Evolutionary conservation across 2,329 filamentous ascomycete species (phyloP).

Genomic region (Tricladium varicosporioides): DNA sequence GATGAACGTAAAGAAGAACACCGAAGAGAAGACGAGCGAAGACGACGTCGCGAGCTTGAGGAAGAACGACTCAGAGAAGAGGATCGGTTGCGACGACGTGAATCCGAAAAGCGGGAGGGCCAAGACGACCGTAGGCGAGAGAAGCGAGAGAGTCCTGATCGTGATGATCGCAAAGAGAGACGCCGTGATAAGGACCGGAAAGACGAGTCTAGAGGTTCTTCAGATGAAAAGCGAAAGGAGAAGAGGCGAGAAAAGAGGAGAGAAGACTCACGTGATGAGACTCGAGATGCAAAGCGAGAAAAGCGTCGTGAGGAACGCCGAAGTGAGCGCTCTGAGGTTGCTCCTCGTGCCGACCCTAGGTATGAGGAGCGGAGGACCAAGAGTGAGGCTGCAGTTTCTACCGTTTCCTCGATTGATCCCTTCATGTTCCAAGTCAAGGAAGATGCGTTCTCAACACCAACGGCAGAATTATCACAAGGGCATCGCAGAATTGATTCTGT

Average conservation of each 20-base stretch:
- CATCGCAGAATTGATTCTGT: slow-evolving; percentile 20
- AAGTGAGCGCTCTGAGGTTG: slow-evolving; percentile 17
- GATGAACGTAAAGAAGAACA: slow-evolving; percentile 15
- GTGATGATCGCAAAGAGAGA: slow-evolving; percentile 25
- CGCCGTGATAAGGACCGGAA: slow-evolving; percentile 26
- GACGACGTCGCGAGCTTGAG: background rate
- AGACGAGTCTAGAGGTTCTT: slow-evolving; percentile 17
- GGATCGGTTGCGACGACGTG: slow-evolving; percentile 20
- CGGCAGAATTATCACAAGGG: slow-evolving; percentile 24
- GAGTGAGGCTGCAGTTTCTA: slow-evolving; percentile 31
- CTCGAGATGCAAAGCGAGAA: slow-evolving; percentile 34
- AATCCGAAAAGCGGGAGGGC: slow-evolving; percentile 19
- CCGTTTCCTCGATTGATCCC: slow-evolving; percentile 44
- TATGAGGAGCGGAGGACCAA: slow-evolving; percentile 23
- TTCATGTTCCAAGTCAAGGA: slow-evolving; percentile 58
- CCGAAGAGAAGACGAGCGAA: slow-evolving; percentile 1
- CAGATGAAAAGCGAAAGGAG: slow-evolving; percentile 22
- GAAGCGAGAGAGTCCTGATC: slow-evolving; percentile 24
- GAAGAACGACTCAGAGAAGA: slow-evolving; percentile 14
- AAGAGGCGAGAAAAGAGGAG: slow-evolving; percentile 29
- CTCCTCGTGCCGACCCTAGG: slow-evolving; percentile 15
- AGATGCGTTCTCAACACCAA: slow-evolving; percentile 50
- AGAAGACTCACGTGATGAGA: slow-evolving; percentile 31
- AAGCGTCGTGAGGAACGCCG: slow-evolving; percentile 34
- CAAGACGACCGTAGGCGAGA: slow-evolving; percentile 24